Base-by-base conservation (phyloP, 768 basidiomycete genomes). In the Sarcodon sp. region DNA sequence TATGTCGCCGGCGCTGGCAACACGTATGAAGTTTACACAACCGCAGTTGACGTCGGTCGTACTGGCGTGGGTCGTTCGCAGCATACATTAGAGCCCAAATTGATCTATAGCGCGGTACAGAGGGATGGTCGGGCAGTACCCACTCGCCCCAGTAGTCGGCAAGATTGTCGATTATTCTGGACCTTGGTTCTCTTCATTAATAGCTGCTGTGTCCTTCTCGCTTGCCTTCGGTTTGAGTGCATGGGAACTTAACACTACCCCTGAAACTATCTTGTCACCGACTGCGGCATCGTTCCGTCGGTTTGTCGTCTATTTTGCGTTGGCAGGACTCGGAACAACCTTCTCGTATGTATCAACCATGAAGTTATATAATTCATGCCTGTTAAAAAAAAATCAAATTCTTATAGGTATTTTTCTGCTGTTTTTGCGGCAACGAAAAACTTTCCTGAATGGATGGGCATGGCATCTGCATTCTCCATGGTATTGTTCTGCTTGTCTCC, bases 111-210 rank as follows among this genome's bases (percentile, higher is more conserved):
- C 46, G 43, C 10, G 27, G 47, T 35, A 34, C 46, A 89, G 87
- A n/a, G 87, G 83, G 2, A 79, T 90, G 73, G 73, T 79, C 52
- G 82, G 84, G 4, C 86, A 89, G 65, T 89, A 90, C 60, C 84
- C 85, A 3, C 69, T 86, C 50, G 75, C 82, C 15, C 77, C 79
- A 1, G 12, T 86, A 1, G 77, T 81, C 37, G 87, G 87, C 43
- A 80, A 76, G 52, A 59, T 80, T 2, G 68, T 85, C 37, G 87
- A 90, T 62, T 56, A 56, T 35, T 71, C 77, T 55, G 87, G 87
- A 0, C 77, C 87, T 34, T 73, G 81, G 59, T 58, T 69, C 4
- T 83, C 79, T 60, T 87, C 87, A 13, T 63, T 85, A 38, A 56
- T 75, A 12, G 72, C 83, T 0, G 75, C 78, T 7, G 51, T 75